Conservation (phyloP, 2,329 filamentous ascomycete genomes). For the Aspergillus quadricinctus region DNA sequence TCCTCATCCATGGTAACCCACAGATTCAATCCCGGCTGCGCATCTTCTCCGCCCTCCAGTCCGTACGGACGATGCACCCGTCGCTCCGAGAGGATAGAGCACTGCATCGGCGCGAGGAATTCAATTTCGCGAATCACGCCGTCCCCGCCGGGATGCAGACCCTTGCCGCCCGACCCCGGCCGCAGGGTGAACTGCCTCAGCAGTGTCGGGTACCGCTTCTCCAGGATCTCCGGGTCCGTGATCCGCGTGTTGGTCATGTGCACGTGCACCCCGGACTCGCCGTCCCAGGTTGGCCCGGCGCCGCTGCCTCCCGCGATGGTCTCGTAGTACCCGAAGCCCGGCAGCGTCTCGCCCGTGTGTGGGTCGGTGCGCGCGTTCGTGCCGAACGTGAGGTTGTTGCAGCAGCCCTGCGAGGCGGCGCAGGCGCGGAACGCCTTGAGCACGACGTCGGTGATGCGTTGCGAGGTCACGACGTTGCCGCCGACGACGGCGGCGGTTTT, state of each 20-base stretch:
- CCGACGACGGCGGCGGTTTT: conserved; percentile 76
- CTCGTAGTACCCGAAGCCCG: conserved; percentile 83
- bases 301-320: conserved; percentile 79
- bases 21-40: conserved; percentile 72
- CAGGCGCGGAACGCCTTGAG: conserved; percentile 75
- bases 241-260: conserved; percentile 90
- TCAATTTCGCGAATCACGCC: conserved; percentile 80
- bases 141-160: conserved; percentile 67
- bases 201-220: conserved; percentile 73
- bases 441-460: conserved; percentile 79
- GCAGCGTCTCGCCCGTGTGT: conserved; percentile 53
- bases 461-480: conserved; percentile 74
- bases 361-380: conserved; percentile 63
- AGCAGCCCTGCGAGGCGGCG: conserved; percentile 74
- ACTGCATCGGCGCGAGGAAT: conserved; percentile 75
- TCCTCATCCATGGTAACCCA: conserved; percentile 74
- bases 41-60: conserved; percentile 76
- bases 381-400: conserved; percentile 81
- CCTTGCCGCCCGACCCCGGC: conserved; percentile 60
- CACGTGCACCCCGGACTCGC: conserved; percentile 71
- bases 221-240: conserved; percentile 77
- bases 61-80: conserved; percentile 77
- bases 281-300: conserved; percentile 71
- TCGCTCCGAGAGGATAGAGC: conserved; percentile 73
- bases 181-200: conserved; percentile 68